A percentile compares a stretch with the other conserved stretches of the same genome.
phyloP scores from a whole-genome alignment of 805 yeast genomes.

The Candida montana region DNA sequence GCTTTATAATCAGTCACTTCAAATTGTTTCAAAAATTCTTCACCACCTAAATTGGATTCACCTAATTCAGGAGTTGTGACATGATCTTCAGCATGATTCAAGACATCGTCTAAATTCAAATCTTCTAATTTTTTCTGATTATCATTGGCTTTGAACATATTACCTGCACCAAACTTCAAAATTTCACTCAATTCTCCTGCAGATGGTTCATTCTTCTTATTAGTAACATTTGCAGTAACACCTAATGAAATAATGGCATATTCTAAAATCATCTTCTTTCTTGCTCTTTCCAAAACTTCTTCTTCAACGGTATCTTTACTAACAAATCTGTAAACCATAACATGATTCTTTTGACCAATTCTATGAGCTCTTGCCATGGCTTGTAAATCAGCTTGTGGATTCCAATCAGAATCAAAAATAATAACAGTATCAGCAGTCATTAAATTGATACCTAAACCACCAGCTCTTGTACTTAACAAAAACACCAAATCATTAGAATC shows the following conservation, averaged over 20 bases:
- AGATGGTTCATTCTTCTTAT: constrained; percentile 63
- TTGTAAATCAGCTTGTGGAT: constrained; percentile 97
- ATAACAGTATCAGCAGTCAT: constrained; percentile 99
- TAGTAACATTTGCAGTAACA: constrained; percentile 64
- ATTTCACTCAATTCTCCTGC: constrained; percentile 86
- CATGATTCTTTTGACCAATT: constrained; percentile 98
- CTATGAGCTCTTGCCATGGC: constrained; percentile 99
- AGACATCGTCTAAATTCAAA: constrained; percentile 90
- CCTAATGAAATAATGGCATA: constrained; percentile 97
- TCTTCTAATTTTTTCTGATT: constrained; percentile 95
- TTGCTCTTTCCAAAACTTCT: constrained; percentile 92
- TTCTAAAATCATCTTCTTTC: constrained; percentile 96
- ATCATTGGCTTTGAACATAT: constrained; percentile 93
- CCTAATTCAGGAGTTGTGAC: constrained; percentile 94
- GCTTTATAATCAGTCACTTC: constrained; percentile 99
- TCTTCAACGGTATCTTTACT: constrained; percentile 98
- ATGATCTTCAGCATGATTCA: constrained; percentile 96
- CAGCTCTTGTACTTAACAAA: constrained; percentile 91
- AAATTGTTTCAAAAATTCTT: constrained; percentile 92
- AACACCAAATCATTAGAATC: constrained; percentile 90
- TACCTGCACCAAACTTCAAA: constrained; percentile 96
- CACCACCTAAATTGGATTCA: constrained; percentile 97
- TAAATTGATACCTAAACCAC: constrained; percentile 95
- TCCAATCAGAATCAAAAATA: constrained; percentile 98
- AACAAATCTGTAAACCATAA: constrained; percentile 95